These are phyloP conservation scores for Kentomonas sorsogonicus DNA, from an alignment of 208 protist genomes.

Conservation along the genomic window DNA sequence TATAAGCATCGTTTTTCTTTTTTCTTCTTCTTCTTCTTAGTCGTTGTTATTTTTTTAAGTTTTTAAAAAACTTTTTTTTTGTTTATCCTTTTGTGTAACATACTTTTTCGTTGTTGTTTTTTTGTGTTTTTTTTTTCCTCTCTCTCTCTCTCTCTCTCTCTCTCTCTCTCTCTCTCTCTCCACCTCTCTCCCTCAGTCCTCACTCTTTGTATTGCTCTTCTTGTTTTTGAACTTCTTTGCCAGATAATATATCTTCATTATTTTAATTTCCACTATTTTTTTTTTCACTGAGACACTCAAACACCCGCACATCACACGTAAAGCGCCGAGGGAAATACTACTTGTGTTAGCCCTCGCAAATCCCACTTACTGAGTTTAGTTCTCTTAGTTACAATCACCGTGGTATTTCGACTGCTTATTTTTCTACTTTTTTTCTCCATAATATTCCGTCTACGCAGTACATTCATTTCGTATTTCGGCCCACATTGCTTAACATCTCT, in stretches of 20 bases:
- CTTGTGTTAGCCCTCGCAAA: too few relatives aligned
- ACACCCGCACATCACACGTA: not conserved
- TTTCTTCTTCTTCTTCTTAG: too few relatives aligned
- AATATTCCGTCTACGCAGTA: not conserved
- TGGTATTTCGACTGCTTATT: not conserved
- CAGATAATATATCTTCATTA: not conserved
- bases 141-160: not conserved
- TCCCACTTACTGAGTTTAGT: too few relatives aligned
- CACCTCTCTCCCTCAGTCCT: not conserved
- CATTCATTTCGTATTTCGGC: not conserved
- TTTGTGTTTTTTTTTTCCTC: not conserved
- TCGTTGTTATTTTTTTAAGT: too few relatives aligned
- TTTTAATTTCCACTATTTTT: not conserved
- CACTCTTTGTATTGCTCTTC: not conserved
- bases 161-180: not conserved
- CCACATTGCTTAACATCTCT: not conserved
- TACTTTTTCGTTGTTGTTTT: not conserved
- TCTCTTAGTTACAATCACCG: not conserved
- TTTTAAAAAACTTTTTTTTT: not conserved
- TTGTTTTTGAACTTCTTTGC: too few relatives aligned
- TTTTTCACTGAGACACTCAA: not conserved
- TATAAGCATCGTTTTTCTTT: too few relatives aligned
- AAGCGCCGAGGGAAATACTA: too few relatives aligned
- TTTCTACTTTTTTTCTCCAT: not conserved
- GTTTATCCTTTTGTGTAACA: not conserved